Base-by-base conservation (phyloP, 352 stramenopile genomes). In the Saprolegnia diclina region DNA sequence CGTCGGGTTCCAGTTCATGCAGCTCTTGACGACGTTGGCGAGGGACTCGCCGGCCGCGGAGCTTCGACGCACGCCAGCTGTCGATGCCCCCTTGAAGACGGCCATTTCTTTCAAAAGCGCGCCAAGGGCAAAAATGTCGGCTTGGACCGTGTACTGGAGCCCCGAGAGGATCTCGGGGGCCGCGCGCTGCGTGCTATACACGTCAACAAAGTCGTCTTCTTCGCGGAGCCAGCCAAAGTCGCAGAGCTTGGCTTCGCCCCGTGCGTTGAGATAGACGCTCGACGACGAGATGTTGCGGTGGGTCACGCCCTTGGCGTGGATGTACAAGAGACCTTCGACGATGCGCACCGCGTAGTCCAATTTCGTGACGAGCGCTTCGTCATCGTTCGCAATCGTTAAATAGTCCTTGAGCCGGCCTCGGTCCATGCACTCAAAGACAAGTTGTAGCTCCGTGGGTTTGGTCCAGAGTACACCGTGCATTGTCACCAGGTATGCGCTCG, bases 351-450 rank as follows among this genome's bases (percentile, higher is more conserved):
- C 59, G 38, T 66, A 66, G 6, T 48, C 13, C 5, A 66, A 26
- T 37, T 66, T 66, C 26, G 52, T 57, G 22, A 57, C 22, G 16
- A 38, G 22, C 18, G 18, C 45, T 52, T 18, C 18, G 52, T 57
- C 13, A 16, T 44, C 54, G 24, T 4, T n/a, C 32, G 21, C 21
- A 18, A 46, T 46, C 5, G 22, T 26, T 5, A 57, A 16, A 16
- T 57, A 57, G 14, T 57, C 22, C 16, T 55, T 52, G 38, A 50
- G 22, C 6, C 46, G 59, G 3, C 52, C 52, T 16, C 32, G 9
- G 38, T 54, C 59, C 59, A 66, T 66, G 38, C 10, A 53, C n/a
- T 66, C 59, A 66, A 66, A 66, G 21, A 66, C 59, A 5, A 66
- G 59, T 11, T 66, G 59, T 4, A 66, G 7, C n/a, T 66, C 42